A percentile compares a stretch with the other conserved stretches of the same genome.
Conservation (phyloP, 208 protist genomes). For the Acanthamoeba triangularis region DNA sequence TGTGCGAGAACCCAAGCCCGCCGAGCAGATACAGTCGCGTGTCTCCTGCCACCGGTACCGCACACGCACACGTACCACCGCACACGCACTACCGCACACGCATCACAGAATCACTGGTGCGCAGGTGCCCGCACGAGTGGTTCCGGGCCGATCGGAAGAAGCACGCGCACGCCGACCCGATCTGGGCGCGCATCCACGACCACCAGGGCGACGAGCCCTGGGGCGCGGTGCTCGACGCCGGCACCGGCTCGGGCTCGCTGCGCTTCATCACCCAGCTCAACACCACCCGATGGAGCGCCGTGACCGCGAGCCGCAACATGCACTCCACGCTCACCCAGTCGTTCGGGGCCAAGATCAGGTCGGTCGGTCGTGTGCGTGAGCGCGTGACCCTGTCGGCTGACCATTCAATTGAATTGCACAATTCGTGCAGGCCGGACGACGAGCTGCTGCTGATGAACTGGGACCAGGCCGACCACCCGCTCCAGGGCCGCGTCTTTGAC, state of each 20-base stretch:
- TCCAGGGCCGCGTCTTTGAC: conserved; percentile 42
- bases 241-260: conserved; percentile 53
- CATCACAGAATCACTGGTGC: not conserved
- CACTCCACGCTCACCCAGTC: not conserved
- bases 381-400: not conserved
- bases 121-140: conserved; percentile 23
- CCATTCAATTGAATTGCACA: not conserved
- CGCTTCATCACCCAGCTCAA: conserved; percentile 40
- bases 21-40: not conserved
- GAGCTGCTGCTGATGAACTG: conserved; percentile 67
- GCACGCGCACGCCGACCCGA: not conserved
- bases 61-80: not conserved
- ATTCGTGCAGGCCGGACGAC: not conserved
- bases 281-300: conserved; percentile 47
- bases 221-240: conserved; percentile 53
- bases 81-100: not conserved
- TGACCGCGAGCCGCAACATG: conserved; percentile 51
- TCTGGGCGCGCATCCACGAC: conserved; percentile 2
- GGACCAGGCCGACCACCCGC: conserved; percentile 19
- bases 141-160: not conserved
- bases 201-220: conserved; percentile 27
- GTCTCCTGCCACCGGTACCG: conserved; percentile 50
- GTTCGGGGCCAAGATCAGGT: not conserved
- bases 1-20: conserved; percentile 6
- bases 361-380: not conserved